Evolutionary conservation across 768 basidiomycete species (phyloP), one percentile per base, ranked within the genome.

Genomic region (Pulveroboletus ravenelii): DNA sequence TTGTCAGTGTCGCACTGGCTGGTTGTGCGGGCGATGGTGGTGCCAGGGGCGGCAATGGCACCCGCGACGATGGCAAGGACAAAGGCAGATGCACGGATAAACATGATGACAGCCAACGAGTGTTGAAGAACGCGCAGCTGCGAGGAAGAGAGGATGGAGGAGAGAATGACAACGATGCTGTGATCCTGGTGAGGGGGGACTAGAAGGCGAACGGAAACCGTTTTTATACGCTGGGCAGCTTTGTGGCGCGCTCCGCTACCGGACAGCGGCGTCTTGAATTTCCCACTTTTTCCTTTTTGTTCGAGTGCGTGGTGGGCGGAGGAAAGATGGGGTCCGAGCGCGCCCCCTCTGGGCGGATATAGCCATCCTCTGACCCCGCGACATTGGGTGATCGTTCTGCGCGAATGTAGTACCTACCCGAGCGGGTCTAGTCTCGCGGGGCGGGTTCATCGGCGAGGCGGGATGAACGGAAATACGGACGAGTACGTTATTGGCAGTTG

Each of bases 401-500:
- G n/a, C n/a, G n/a, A n/a, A n/a, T n/a, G n/a, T n/a, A n/a, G 20
- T 23, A 23, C 20, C 20, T 23, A 23, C 20, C 20, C n/a, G n/a
- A n/a, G 38, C 15, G n/a, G 18, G 12, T 35, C 34, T 39, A 38
- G 42, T 39, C 41, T 38, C 18, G 31, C 30, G 23, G 17, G 25
- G 56, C 23, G 17, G 6, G 52, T 32, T 36, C 48, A 20, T 46
- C 15, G 44, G 38, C 36, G 40, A 10, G n/a, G n/a, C n/a, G n/a
- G 40, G 53, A 37, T 15, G 37, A 37, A 23, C 50, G 53, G 53
- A 52, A 31, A 59, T 55, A 32, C 10, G 1, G 5, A 25, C 47
- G 38, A 41, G 41, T 60, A 62, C 60, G 61, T 61, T 12, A 59
- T 50, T 23, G 44, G 30, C 47, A 45, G 52, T 27, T 18, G 37